Conservation (phyloP, 768 basidiomycete species). For the Tricholoma sp. region DNA sequence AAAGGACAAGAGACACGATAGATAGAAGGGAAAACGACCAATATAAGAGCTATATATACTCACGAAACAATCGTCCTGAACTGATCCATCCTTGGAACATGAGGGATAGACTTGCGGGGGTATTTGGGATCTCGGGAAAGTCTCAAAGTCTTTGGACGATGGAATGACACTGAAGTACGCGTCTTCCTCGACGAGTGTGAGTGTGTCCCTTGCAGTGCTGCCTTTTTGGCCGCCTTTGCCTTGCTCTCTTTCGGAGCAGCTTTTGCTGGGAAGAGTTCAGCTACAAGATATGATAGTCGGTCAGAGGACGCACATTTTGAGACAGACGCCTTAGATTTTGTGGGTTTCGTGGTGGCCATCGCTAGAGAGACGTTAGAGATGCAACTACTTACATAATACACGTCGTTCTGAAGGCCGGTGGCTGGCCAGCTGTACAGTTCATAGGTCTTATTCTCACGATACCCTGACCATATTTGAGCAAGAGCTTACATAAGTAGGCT, state of each 20-base stretch:
- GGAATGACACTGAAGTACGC: constrained; percentile 86
- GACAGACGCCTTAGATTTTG: constrained; percentile 58
- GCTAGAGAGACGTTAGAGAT: constrained; percentile 11
- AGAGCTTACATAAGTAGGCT: no score
- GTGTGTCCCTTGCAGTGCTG: constrained; percentile 84
- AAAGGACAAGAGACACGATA: background rate
- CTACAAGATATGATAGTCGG: background rate
- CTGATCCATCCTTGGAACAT: constrained; percentile 94
- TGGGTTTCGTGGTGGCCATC: constrained; percentile 64
- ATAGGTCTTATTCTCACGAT: background rate
- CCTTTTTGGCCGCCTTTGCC: constrained; percentile 96
- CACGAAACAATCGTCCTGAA: constrained; percentile 91
- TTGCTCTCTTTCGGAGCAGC: constrained; percentile 48
- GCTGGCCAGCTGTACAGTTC: constrained; percentile 16
- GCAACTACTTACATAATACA: constrained; percentile 14
- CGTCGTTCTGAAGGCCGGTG: constrained; percentile 6
- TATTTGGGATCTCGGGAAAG: constrained; percentile 85
- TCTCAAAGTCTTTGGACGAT: constrained; percentile 90
- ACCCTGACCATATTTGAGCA: no score
- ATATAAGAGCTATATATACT: constrained; percentile 26
- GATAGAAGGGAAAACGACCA: background rate
- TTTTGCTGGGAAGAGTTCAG: constrained; percentile 18
- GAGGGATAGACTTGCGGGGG: constrained; percentile 91
- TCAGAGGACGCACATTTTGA: constrained; percentile 35
- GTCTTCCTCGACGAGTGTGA: constrained; percentile 75